Evolutionary conservation across 495 filamentous ascomycete genomes (phyloP), one percentile per base, ranked within the genome.

Genomic region (Pyronema domesticum): DNA sequence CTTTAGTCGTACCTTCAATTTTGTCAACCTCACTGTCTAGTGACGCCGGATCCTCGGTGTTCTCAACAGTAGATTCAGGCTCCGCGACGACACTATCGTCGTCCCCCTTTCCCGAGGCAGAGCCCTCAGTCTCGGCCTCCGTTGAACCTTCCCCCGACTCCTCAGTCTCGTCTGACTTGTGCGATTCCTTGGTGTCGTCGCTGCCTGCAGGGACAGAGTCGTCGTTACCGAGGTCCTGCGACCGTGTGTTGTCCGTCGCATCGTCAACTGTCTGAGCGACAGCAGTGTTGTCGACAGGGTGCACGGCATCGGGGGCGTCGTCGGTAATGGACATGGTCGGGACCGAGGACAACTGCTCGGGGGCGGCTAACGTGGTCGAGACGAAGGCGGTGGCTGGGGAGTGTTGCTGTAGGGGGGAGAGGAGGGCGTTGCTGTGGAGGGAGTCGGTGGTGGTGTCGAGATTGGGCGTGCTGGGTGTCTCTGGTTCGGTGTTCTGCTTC

Each of bases 1-100:
- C 52, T 54, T 54, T 54, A 39, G 52, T 54, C 47, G 47, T 50
- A 39, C 52, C 52, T 54, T 54, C 52, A 11, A 46, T 39, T 46
- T 54, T 54, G 18, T 54, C 52, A 10, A 10, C 42, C 13, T 54
- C 52, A 35, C 8, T 46, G 18, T 54, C 52, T 33, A 34, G 14
- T 37, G 48, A 11, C 7, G 48, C 11, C 9, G 30, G 34, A n/a
- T 34, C 10, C 50, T 53, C 50, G 15, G 14, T 17, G 39, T 43
- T 43, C 13, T n/a, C 37, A 53, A 19, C 37, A 13, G 11, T 18
- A 33, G 23, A 35, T 40, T 53, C 50, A 14, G 50, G n/a, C 17
- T 53, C 50, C 14, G 37, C 45, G 18, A 17, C 45, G 10, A 18
- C 10, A 11, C 18, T 2, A 17, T 47, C 45, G 35, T 53, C 35